A percentile compares a stretch with the other conserved stretches of the same genome.
Evolutionary conservation across 331 rosid genomes (phyloP).

Genomic region (Malus hybrid): DNA sequence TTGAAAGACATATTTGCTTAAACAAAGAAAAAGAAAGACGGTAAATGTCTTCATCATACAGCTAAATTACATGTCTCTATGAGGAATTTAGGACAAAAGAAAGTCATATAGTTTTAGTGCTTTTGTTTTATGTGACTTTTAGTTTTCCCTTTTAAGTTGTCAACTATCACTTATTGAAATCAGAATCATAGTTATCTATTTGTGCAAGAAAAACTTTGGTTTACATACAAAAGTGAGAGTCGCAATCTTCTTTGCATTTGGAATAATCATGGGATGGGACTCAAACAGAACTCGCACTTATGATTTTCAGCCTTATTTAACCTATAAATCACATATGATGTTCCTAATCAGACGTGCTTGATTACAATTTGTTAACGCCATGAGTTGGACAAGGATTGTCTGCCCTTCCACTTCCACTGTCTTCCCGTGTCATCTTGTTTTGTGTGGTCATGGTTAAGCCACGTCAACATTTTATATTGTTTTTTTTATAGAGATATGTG

Average conservation of each 20-base stretch:
- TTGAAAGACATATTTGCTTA: not conserved
- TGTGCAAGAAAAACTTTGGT: not conserved
- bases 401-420: too few relatives aligned
- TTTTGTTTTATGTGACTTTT: constrained; percentile 1
- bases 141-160: constrained; percentile 3
- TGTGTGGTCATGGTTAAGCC: too few relatives aligned
- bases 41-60: not conserved
- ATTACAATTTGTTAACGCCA: too few relatives aligned
- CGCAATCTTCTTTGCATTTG: constrained; percentile 1
- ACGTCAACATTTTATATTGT: too few relatives aligned
- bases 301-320: not conserved
- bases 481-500: too few relatives aligned
- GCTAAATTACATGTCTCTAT: not conserved
- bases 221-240: not conserved
- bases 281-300: not conserved
- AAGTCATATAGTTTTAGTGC: not conserved
- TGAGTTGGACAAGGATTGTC: too few relatives aligned
- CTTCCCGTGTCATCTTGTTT: too few relatives aligned
- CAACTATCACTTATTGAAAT: constrained; percentile 18
- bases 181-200: constrained; percentile 5
- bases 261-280: constrained; percentile 14
- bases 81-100: not conserved
- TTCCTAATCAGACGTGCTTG: not conserved
- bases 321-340: not conserved
- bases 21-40: not conserved